These are phyloP conservation scores for Ophiostoma pallidulum DNA, from an alignment of 2,329 filamentous ascomycete species.

Conservation along the genomic window DNA sequence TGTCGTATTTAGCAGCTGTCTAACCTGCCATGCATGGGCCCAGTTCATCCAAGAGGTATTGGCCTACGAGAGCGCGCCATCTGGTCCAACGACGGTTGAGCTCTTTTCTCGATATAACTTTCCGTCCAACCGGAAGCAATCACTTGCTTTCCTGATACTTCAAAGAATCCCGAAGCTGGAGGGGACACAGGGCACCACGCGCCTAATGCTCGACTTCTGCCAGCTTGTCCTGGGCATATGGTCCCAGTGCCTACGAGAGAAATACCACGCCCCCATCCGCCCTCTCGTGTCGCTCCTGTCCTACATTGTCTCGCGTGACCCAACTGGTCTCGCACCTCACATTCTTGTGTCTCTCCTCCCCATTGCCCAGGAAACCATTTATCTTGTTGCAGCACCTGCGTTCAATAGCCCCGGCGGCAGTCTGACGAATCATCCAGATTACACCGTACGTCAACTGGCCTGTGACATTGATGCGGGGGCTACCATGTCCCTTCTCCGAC, in stretches of 20 bases:
- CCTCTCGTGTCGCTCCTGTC: slow-evolving; percentile 55
- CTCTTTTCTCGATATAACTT: slow-evolving; percentile 54
- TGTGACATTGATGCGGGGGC: slow-evolving; percentile 52
- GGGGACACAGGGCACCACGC: slow-evolving; percentile 37
- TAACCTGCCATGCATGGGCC: too few relatives aligned
- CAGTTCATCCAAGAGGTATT: slow-evolving; percentile 55
- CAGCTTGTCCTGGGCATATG: slow-evolving; percentile 57
- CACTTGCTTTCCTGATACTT: slow-evolving; percentile 58
- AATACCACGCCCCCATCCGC: slow-evolving; percentile 52
- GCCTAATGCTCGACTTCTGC: slow-evolving; percentile 55
- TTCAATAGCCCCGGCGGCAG: slow-evolving; percentile 41
- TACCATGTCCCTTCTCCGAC: slow-evolving; percentile 57
- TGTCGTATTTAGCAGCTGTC: too few relatives aligned
- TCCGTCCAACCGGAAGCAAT: slow-evolving; percentile 54
- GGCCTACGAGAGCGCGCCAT: slow-evolving; percentile 47
- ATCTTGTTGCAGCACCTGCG: slow-evolving; percentile 47
- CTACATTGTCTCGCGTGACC: slow-evolving; percentile 54
- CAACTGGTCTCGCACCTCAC: slow-evolving; percentile 46
- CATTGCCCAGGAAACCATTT: slow-evolving; percentile 49
- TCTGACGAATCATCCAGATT: slow-evolving; percentile 32
- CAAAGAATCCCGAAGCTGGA: slow-evolving; percentile 54
- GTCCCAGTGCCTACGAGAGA: slow-evolving; percentile 56
- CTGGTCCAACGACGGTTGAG: slow-evolving; percentile 56
- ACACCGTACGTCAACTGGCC: slow-evolving; percentile 34
- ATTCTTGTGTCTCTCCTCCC: slow-evolving; percentile 49